Evolutionary conservation across 192 early-diverging fungal species (phyloP), one percentile per base, ranked within the genome.

Genomic region (Oehlia diaphana): DNA sequence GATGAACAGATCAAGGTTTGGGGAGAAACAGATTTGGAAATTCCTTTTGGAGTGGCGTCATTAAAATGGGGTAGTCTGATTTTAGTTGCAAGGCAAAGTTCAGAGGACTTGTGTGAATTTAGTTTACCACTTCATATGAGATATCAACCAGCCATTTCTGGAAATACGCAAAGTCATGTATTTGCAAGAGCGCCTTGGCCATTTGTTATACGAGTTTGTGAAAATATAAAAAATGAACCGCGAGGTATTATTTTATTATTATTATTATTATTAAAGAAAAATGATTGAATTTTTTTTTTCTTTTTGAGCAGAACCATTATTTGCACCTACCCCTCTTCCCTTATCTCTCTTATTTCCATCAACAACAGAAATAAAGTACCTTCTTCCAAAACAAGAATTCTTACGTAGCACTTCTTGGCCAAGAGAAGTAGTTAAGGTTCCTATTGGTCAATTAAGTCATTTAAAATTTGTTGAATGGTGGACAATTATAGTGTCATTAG

Each of bases 391-490:
- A 70, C 14, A 44, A 70, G 35, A 70, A 70, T 35, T 35, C 12
- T 13, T 67, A 7, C 65, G 33, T 13, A 9, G 13, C 4, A 70
- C 33, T 37, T n/a, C 9, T 70, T 70, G 68, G 35, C 68, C 68
- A 39, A 70, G 4, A n/a, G 68, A 44, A 70, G 14, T 39, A 21
- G 68, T 47, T 70, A 23, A 21, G 9, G 39, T 70, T 37, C 68
- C 68, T 42, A n/a, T 70, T 9, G 68, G 68, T 0, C 68, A 70
- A 39, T 47, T 70, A 42, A 9, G 37, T 39, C 21, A 70, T 42
- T 70, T 70, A 70, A 70, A 70, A 42, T n/a, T 70, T 42, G 37
- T 42, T 70, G 68, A 70, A 70, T 37, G 33, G 19, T 70, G 68
- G 68, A 39, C 68, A 47, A 44, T 70, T 37, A 35, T 70, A 21